phyloP scores from a whole-genome alignment of 2,329 filamentous ascomycete genomes.

The Pseudonectria buxi region DNA sequence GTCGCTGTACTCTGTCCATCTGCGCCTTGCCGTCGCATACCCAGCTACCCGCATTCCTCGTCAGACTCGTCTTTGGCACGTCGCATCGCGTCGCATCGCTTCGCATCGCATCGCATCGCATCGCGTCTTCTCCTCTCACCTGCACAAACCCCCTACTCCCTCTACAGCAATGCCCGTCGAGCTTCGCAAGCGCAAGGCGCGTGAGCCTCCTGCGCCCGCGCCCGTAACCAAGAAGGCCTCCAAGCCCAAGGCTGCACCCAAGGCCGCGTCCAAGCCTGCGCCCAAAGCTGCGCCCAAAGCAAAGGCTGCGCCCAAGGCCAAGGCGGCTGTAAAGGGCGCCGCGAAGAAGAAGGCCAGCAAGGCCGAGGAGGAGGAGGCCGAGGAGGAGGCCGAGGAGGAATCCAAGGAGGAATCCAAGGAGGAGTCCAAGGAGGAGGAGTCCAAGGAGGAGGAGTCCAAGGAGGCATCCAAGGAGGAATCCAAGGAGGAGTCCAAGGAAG shows the following conservation, averaged over 20 bases:
- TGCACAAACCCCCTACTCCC: slow-evolving; percentile 2
- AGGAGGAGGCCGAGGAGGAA: slow-evolving; percentile 3
- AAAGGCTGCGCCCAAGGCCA: slow-evolving; percentile 32
- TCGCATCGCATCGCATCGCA: slow-evolving; percentile 12
- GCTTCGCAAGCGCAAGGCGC: slow-evolving; percentile 56
- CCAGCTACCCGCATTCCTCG: no score
- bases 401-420: slow-evolving; percentile 8
- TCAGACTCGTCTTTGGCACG: slow-evolving; percentile 1
- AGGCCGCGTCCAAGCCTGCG: slow-evolving; percentile 11
- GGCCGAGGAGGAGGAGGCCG: slow-evolving; percentile 9
- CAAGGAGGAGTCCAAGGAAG: slow-evolving; percentile 14
- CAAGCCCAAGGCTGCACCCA: no score
- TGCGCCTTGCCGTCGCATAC: no score
- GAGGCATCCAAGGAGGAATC: slow-evolving; percentile 7
- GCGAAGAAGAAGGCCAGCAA: slow-evolving; percentile 20
- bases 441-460: slow-evolving; percentile 7
- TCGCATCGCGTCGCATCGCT: slow-evolving; percentile 16
- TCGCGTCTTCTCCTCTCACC: slow-evolving; percentile 3
- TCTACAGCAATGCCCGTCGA: slow-evolving; percentile 45
- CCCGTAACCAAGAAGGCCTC: slow-evolving; percentile 26
- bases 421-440: slow-evolving; percentile 1
- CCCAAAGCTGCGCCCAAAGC: slow-evolving; percentile 24
- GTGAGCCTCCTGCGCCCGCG: slow-evolving; percentile 39
- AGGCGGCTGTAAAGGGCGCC: slow-evolving; percentile 23
- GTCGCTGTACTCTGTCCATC: background rate